Percentiles rank a stretch among this genome's conserved stretches.
Evolutionary conservation across 2,329 filamentous ascomycete species (phyloP).

Genomic region (Venturia aucupariae): DNA sequence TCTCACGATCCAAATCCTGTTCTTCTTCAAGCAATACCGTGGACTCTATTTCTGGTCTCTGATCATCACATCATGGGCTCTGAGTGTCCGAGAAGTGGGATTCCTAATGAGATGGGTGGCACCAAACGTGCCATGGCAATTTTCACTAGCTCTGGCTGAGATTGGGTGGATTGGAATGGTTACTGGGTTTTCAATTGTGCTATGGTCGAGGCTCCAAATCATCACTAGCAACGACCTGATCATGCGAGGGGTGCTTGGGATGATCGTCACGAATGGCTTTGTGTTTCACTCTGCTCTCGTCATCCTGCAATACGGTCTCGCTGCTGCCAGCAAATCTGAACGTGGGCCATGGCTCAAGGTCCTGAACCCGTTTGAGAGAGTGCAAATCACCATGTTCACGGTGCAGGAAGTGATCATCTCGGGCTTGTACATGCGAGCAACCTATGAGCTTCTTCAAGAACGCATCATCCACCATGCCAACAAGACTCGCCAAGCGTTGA

Average conservation of each 20-base stretch:
- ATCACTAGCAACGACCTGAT: slow-evolving; percentile 42
- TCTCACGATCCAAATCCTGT: slow-evolving; percentile 36
- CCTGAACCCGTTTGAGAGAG: slow-evolving; percentile 12
- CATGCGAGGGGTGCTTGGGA: slow-evolving; percentile 42
- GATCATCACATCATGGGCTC: slow-evolving; percentile 34
- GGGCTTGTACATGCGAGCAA: slow-evolving; percentile 5
- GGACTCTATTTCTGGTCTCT: slow-evolving; percentile 44
- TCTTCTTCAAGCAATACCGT: slow-evolving; percentile 38
- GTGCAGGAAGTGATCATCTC: slow-evolving; percentile 12
- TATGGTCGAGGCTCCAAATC: slow-evolving; percentile 55
- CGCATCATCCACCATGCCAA: slow-evolving; percentile 4
- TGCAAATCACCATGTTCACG: slow-evolving; percentile 12
- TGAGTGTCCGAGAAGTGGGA: slow-evolving; percentile 39
- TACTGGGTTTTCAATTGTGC: slow-evolving; percentile 51
- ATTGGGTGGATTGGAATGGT: slow-evolving; percentile 52
- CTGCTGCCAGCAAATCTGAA: neutral
- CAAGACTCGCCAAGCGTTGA: slow-evolving; percentile 5
- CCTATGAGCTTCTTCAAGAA: slow-evolving; percentile 7
- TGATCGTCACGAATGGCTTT: slow-evolving; percentile 49
- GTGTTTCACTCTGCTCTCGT: slow-evolving; percentile 21
- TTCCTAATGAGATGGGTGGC: slow-evolving; percentile 31
- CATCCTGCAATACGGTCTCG: slow-evolving; percentile 12
- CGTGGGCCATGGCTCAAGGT: slow-evolving; percentile 6
- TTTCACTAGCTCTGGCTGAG: slow-evolving; percentile 28
- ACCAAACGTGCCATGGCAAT: slow-evolving; percentile 16